A percentile compares a stretch with the other conserved stretches of the same genome.
These are phyloP conservation scores for Chionographis japonica DNA, from an alignment of 106 monocot genomes.

Conservation along the genomic window DNA sequence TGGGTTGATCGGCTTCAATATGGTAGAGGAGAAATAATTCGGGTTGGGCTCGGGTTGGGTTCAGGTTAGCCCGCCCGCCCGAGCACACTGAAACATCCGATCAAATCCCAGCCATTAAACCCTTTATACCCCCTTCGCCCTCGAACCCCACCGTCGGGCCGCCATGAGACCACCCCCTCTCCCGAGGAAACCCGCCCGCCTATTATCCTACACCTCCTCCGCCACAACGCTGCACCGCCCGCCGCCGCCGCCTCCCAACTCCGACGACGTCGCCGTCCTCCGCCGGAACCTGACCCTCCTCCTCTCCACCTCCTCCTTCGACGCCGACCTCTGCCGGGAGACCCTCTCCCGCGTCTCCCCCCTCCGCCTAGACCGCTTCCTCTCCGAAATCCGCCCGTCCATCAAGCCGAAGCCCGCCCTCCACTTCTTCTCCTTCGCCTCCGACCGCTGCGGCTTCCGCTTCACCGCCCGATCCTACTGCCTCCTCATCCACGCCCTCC, in stretches of 20 bases:
- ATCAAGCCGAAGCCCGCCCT: slow-evolving; percentile 33
- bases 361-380: slow-evolving; percentile 22
- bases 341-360: slow-evolving; percentile 28
- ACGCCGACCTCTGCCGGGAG: slow-evolving; percentile 12
- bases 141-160: neutral
- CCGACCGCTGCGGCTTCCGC: slow-evolving; percentile 26
- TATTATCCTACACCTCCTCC: slow-evolving; percentile 4
- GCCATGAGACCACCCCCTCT: slow-evolving; percentile 9
- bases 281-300: slow-evolving; percentile 13
- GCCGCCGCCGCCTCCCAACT: neutral
- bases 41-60: too few relatives aligned
- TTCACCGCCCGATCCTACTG: slow-evolving; percentile 44
- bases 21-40: too few relatives aligned
- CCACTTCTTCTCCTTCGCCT: slow-evolving; percentile 45
- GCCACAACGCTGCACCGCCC: neutral
- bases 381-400: slow-evolving; percentile 25
- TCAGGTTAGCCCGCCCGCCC: too few relatives aligned
- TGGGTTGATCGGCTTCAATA: too few relatives aligned
- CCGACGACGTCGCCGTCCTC: neutral
- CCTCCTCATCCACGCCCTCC: slow-evolving; percentile 47
- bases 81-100: too few relatives aligned
- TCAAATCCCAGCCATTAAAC: slow-evolving; percentile 3
- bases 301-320: slow-evolving; percentile 20
- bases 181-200: neutral
- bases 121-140: neutral